Conservation (phyloP, 2,329 filamentous ascomycete species). For the Escovopsis sp. region DNA sequence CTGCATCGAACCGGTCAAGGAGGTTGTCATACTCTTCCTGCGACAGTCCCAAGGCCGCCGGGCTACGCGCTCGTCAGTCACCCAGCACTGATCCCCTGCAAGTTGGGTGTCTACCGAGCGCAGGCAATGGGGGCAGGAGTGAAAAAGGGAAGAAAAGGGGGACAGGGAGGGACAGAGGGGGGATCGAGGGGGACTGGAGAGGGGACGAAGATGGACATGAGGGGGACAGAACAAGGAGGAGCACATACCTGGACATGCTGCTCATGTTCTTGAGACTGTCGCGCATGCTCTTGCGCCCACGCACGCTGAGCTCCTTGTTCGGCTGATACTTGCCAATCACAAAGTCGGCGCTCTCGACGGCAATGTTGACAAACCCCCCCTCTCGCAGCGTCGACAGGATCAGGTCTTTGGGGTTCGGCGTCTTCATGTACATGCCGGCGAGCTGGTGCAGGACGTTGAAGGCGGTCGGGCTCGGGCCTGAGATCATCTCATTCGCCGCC, state of each 20-base stretch:
- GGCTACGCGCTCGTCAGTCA: not conserved
- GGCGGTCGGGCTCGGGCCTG: slow-evolving; percentile 2
- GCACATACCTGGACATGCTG: not conserved
- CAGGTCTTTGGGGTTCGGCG: slow-evolving; percentile 1
- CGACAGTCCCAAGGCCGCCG: not conserved
- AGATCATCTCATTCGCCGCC: slow-evolving; percentile 3
- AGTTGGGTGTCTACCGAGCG: not conserved
- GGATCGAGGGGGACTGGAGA: no score
- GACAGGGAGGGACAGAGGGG: no score
- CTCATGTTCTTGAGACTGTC: slow-evolving; percentile 3
- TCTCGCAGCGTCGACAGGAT: not conserved
- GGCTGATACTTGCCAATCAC: slow-evolving; percentile 4
- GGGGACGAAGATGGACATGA: no score
- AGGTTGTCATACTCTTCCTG: not conserved
- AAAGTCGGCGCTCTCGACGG: slow-evolving; percentile 1
- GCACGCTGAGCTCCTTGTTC: slow-evolving; percentile 2
- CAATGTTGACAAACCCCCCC: slow-evolving; percentile 1
- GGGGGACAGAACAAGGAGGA: no score
- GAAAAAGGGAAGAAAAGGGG: no score
- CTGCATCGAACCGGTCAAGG: slow-evolving; percentile 1
- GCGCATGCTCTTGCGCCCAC: slow-evolving; percentile 4
- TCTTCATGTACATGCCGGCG: slow-evolving; percentile 2
- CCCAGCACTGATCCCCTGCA: not conserved
- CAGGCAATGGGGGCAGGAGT: no score
- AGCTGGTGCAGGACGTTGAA: slow-evolving; percentile 2